Conservation (phyloP, 768 basidiomycete genomes). For the Naganishia antarctica region DNA sequence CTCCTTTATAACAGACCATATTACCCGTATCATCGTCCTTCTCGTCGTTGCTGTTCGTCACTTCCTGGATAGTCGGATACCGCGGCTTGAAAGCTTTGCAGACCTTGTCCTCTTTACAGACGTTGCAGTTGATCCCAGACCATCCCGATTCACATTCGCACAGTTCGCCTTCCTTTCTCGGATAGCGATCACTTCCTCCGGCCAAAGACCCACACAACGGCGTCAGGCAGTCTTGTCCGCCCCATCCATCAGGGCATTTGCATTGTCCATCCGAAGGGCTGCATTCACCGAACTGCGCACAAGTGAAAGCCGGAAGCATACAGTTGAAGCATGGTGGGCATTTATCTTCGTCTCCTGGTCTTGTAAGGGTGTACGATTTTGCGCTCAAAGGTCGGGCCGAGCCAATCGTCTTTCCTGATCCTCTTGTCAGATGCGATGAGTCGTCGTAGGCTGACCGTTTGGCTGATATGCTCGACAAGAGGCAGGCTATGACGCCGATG, state of each 20-base stretch:
- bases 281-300: constrained; percentile 78
- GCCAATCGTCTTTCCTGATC: constrained; percentile 2
- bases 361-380: neutral
- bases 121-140: constrained; percentile 96
- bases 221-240: constrained; percentile 86
- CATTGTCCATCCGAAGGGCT: constrained; percentile 91
- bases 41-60: constrained; percentile 25
- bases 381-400: neutral
- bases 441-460: neutral
- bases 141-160: constrained; percentile 93
- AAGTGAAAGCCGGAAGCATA: constrained; percentile 79
- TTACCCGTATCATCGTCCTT: constrained; percentile 54
- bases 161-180: constrained; percentile 66
- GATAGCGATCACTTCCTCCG: constrained; percentile 76
- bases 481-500: neutral
- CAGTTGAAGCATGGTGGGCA: constrained; percentile 83
- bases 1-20: constrained; percentile 92
- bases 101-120: constrained; percentile 75
- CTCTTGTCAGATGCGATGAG: neutral
- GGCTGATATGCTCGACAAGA: neutral
- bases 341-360: constrained; percentile 32
- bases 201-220: constrained; percentile 93
- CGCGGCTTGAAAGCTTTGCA: constrained; percentile 69
- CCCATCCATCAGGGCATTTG: constrained; percentile 95
- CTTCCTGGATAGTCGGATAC: constrained; percentile 24